Conservation (phyloP, 75 land plant species). For the Cunninghamia lanceolata region DNA sequence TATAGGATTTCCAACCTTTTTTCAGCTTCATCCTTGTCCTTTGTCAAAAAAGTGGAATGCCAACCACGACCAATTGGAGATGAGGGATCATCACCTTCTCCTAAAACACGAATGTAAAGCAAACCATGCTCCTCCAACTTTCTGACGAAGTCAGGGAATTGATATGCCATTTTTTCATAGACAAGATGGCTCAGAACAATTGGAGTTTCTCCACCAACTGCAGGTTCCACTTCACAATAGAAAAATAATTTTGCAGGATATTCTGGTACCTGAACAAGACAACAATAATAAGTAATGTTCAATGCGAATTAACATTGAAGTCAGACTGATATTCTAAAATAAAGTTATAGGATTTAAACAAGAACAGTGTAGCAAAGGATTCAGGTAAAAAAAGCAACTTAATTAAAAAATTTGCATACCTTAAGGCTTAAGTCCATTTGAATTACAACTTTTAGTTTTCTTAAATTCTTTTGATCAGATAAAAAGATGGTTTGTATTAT, state of each 20-base stretch:
- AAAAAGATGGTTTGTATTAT: background rate
- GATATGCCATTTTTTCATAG: slow-evolving; percentile 72
- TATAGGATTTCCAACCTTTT: slow-evolving; percentile 47
- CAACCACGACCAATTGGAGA: slow-evolving; percentile 98
- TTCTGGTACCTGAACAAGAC: slow-evolving; percentile 71
- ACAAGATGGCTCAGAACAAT: slow-evolving; percentile 83
- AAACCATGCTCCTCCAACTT: slow-evolving; percentile 72
- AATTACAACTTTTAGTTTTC: background rate
- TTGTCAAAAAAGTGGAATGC: slow-evolving; percentile 95
- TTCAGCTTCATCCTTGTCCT: slow-evolving; percentile 71
- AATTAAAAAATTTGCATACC: background rate
- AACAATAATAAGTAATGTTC: background rate
- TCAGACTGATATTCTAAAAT: background rate
- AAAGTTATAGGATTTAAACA: background rate
- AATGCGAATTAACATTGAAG: background rate
- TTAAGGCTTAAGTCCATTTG: background rate
- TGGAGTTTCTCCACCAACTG: slow-evolving; percentile 92
- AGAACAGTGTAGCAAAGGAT: background rate
- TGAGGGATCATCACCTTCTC: slow-evolving; percentile 85
- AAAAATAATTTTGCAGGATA: slow-evolving; percentile 86
- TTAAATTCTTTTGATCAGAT: background rate
- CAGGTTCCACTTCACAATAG: slow-evolving; percentile 92
- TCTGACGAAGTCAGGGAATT: slow-evolving; percentile 80
- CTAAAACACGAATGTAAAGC: slow-evolving; percentile 70
- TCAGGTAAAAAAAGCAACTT: background rate